Evolutionary conservation across 371 early-diverging fungal genomes (phyloP).

Genomic region (Mucor circinelloides): DNA sequence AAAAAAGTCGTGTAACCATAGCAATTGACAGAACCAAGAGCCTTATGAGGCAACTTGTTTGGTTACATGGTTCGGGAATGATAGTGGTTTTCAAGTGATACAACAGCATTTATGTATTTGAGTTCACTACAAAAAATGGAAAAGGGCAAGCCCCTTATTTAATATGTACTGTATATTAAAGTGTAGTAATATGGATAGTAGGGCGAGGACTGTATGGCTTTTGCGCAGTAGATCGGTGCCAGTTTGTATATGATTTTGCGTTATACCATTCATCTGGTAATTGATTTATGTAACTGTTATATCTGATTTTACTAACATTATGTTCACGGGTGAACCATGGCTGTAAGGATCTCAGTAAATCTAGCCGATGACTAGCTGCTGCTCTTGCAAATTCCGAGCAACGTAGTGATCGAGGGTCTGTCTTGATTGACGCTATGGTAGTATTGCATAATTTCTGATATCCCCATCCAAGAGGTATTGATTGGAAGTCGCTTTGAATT

Average conservation of each 20-base stretch:
- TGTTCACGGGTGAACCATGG: slow-evolving; percentile 27
- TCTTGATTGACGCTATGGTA: not conserved
- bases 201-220: slow-evolving; percentile 21
- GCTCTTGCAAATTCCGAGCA: slow-evolving; percentile 31
- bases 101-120: not conserved
- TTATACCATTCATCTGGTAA: slow-evolving; percentile 30
- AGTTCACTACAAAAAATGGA: not conserved
- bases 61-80: not conserved
- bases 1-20: not conserved
- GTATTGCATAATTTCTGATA: slow-evolving; percentile 2
- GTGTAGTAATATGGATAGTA: not conserved
- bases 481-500: slow-evolving; percentile 45
- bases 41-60: not conserved
- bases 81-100: not conserved
- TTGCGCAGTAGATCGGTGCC: slow-evolving; percentile 42
- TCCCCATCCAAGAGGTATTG: slow-evolving; percentile 44
- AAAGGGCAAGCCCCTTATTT: not conserved
- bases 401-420: not conserved
- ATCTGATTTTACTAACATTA: slow-evolving; percentile 10
- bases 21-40: not conserved
- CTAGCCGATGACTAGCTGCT: slow-evolving; percentile 30
- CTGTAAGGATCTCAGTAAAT: slow-evolving; percentile 29
- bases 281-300: slow-evolving; percentile 12
- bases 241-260: slow-evolving; percentile 35
- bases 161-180: not conserved